These are phyloP conservation scores for Aphanomyces cochlioides DNA, from an alignment of 352 stramenopile genomes.

Conservation along the genomic window DNA sequence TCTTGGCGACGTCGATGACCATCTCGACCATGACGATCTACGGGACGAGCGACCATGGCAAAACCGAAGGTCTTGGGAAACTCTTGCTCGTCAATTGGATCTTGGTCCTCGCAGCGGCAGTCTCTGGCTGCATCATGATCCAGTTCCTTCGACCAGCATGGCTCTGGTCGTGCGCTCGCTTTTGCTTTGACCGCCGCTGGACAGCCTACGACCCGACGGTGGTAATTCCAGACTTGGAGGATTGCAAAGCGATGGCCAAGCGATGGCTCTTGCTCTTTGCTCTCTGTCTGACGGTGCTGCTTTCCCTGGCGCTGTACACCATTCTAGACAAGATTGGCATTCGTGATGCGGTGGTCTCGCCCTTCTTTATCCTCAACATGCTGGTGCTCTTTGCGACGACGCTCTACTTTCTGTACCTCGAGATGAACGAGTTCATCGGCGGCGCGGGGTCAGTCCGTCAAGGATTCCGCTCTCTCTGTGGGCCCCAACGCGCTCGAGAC, in stretches of 20 bases:
- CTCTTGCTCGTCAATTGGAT: background rate
- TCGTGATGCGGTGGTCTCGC: background rate
- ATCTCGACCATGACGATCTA: slow-evolving; percentile 9
- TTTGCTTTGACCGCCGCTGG: background rate
- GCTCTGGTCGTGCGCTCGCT: slow-evolving; percentile 15
- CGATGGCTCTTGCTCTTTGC: background rate
- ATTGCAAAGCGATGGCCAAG: slow-evolving; percentile 5
- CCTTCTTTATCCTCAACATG: background rate
- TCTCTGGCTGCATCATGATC: background rate
- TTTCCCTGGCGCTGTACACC: background rate
- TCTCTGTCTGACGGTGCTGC: background rate
- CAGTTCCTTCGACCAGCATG: slow-evolving; percentile 10
- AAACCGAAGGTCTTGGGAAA: background rate
- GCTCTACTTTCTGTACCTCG: slow-evolving; percentile 16
- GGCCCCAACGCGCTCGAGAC: background rate
- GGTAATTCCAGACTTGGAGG: background rate
- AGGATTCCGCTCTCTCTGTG: background rate
- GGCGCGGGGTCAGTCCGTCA: background rate
- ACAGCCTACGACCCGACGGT: slow-evolving; percentile 13
- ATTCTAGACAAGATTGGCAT: background rate
- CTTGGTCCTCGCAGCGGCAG: background rate
- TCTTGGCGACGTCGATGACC: slow-evolving; percentile 13
- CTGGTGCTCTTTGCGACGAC: background rate
- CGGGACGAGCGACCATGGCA: background rate
- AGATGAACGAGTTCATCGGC: slow-evolving; percentile 13